These are phyloP conservation scores for Phytophthora ramorum DNA, from an alignment of 352 stramenopile genomes.

Conservation along the genomic window DNA sequence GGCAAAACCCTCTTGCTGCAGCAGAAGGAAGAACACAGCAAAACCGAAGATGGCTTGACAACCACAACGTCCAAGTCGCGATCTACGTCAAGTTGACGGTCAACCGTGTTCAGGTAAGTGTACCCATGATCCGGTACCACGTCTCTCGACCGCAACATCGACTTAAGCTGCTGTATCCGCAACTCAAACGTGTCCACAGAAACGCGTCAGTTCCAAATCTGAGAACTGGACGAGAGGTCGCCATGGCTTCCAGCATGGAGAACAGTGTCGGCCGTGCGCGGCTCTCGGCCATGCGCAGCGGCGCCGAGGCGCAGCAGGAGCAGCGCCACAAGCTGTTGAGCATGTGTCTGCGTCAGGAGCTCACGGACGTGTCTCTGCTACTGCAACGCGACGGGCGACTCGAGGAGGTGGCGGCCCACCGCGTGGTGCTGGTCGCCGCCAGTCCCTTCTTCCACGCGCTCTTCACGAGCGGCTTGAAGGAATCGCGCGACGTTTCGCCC, in stretches of 20 bases:
- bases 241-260: conserved; percentile 36
- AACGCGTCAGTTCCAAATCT: conserved; percentile 18
- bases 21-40: no score
- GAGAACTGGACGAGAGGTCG: conserved; percentile 14
- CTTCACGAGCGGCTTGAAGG: conserved; percentile 81
- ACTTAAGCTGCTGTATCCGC: not conserved
- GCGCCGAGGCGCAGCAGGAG: conserved; percentile 17
- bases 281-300: conserved; percentile 23
- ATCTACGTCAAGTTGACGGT: no score
- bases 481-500: conserved; percentile 36
- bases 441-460: conserved; percentile 81
- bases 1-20: no score
- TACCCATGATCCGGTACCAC: no score
- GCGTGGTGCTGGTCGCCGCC: conserved; percentile 63
- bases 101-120: no score
- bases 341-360: conserved; percentile 52
- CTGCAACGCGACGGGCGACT: conserved; percentile 37
- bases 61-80: no score
- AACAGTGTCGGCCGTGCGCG: conserved; percentile 27
- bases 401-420: conserved; percentile 58
- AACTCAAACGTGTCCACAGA: not conserved
- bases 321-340: conserved; percentile 57
- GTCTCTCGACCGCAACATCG: not conserved
- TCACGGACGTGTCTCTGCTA: conserved; percentile 74
- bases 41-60: no score